phyloP scores from a whole-genome alignment of 768 basidiomycete species.

The Imleria badia region DNA sequence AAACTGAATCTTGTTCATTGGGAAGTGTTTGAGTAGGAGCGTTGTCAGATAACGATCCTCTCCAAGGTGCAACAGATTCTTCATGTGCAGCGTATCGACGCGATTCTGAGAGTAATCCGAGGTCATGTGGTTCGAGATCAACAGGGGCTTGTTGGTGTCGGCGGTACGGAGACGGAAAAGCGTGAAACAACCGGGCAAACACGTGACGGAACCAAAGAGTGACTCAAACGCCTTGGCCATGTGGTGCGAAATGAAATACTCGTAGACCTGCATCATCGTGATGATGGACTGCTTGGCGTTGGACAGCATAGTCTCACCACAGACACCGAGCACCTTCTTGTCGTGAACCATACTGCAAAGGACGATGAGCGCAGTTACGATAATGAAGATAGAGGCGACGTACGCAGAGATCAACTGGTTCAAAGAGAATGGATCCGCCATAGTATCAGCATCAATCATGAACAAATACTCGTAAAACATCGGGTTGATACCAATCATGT shows the following conservation, averaged over 20 bases:
- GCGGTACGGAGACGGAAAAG: conserved; percentile 93
- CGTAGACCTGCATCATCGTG: conserved; percentile 99
- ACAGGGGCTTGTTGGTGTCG: conserved; percentile 92
- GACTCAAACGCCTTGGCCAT: conserved; percentile 97
- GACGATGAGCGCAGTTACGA: not conserved
- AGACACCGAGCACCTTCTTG: conserved; percentile 90
- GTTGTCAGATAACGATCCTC: conserved; percentile 99
- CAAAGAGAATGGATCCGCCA: conserved; percentile 81
- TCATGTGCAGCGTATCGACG: conserved; percentile 97
- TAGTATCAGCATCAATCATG: conserved; percentile 94
- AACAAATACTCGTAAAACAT: conserved; percentile 97
- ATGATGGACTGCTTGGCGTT: conserved; percentile 95
- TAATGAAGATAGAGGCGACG: not conserved
- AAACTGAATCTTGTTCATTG: conserved; percentile 91
- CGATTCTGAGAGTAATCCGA: conserved; percentile 94
- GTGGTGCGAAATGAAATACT: conserved; percentile 99
- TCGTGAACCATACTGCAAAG: conserved; percentile 88
- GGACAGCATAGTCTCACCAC: conserved; percentile 90
- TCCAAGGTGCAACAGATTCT: conserved; percentile 95
- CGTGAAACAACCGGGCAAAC: conserved; percentile 98
- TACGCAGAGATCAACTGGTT: conserved; percentile 93
- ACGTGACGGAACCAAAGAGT: conserved; percentile 45
- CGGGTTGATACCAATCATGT: conserved; percentile 98
- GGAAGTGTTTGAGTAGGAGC: conserved; percentile 93
- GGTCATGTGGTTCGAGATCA: conserved; percentile 89